Base-by-base conservation (phyloP, 805 yeast genomes). In the Yueomyces sp. region DNA sequence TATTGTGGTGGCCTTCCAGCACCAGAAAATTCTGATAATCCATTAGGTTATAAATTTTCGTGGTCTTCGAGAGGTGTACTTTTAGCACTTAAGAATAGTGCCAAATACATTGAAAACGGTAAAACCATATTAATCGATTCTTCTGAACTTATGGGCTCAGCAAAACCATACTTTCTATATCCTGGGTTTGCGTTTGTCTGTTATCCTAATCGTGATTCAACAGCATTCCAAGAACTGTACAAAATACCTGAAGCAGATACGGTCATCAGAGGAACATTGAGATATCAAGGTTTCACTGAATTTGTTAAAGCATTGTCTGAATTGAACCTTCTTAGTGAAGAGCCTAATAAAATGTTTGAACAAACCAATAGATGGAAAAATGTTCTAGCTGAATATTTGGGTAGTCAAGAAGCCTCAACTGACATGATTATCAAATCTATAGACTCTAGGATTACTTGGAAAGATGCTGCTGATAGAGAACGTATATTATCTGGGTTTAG, bases 1-100 rank as follows among this genome's bases (percentile, higher is more conserved):
- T 92, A 85, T 81, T 92, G 98, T 70, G 98, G 98, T 69, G 98
- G 98, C 58, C 76, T 92, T 59, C 97, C 97, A 52, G 92, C 98
- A 32, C 96, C 98, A 50, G 98, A 90, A 70, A 77, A 81, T 66
- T 90, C 97, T 31, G 95, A 87, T 70, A 92, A 92, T 70, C 98
- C 98, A 46, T 74, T 92, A 63, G 98, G 98, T 55, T 92, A 92
- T 79, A 92, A 92, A 73, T 92, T 92, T 70, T 88, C 97, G 38
- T 92, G 98, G 98, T 86, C 96, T 32, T 88, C 97, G 36, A 81
- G 98, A 68, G 98, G 98, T 68, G 97, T 92, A 38, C 70, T 92
- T 60, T 76, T 92, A 58, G 98, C 98, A 26, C 76, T 92, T 62
- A 82, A 95, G 75, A 94, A 92, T 73, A 70, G 82, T 49, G 98